Percentiles rank a stretch among this genome's conserved stretches.
Evolutionary conservation across 169 alveolate genomes (phyloP).

Genomic region (Eimeria zaria): DNA sequence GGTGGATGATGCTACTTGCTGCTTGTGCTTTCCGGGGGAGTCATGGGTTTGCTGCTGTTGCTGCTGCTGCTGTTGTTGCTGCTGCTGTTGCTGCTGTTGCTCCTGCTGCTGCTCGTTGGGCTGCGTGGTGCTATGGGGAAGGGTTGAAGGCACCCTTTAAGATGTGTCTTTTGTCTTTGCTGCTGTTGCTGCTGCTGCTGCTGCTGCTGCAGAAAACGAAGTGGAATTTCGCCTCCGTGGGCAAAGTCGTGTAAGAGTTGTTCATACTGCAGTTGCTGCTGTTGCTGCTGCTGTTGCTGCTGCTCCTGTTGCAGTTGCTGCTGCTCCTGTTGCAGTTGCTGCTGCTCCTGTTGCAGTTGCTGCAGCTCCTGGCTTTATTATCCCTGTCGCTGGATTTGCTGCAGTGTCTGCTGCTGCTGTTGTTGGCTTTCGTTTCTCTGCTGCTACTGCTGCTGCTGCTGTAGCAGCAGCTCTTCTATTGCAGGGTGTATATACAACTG

Average conservation of each 20-base stretch:
- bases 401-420: neutral
- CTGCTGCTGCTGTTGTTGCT: neutral
- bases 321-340: too few relatives aligned
- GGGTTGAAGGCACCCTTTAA: neutral
- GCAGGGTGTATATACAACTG: neutral
- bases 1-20: too few relatives aligned
- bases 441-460: neutral
- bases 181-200: constrained; percentile 25
- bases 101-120: neutral
- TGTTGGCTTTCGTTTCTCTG: too few relatives aligned
- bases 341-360: neutral
- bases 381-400: neutral
- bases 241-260: constrained; percentile 88
- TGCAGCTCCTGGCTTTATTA: too few relatives aligned
- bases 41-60: neutral
- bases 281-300: constrained; percentile 29
- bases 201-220: constrained; percentile 88
- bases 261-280: constrained; percentile 15
- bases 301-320: neutral
- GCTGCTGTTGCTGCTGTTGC: neutral
- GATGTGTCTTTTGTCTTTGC: neutral
- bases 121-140: neutral
- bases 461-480: neutral
- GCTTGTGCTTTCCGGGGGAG: too few relatives aligned
- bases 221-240: constrained; percentile 94